These are phyloP conservation scores for Acanthamoeba triangularis DNA, from an alignment of 208 protist genomes.

Conservation along the genomic window DNA sequence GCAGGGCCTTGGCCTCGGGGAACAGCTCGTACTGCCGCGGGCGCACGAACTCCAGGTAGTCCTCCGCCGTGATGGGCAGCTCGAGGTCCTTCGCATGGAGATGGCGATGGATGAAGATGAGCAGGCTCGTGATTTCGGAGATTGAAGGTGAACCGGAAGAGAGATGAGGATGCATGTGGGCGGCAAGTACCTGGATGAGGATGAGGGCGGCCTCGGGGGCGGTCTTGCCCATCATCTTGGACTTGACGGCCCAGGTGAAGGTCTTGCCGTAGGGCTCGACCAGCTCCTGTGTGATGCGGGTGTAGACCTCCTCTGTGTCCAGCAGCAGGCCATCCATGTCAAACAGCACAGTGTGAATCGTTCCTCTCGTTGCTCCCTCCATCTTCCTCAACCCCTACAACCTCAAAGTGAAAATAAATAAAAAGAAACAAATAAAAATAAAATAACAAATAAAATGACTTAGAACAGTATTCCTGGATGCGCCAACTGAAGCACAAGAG, in stretches of 20 bases:
- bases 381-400: neutral
- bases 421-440: no score
- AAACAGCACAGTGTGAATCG: conserved; percentile 67
- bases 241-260: neutral
- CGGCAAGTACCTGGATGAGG: neutral
- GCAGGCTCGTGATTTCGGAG: neutral
- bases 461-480: no score
- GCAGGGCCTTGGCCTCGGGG: neutral
- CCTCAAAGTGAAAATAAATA: no score
- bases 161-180: neutral
- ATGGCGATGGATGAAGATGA: no score
- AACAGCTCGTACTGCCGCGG: conserved; percentile 25
- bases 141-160: neutral
- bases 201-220: neutral
- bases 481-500: no score
- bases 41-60: conserved; percentile 10
- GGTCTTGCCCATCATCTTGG: conserved; percentile 29
- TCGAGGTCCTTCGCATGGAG: neutral
- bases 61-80: conserved; percentile 34
- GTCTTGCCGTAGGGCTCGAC: neutral
- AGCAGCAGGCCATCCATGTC: conserved; percentile 78
- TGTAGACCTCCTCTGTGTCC: conserved; percentile 66
- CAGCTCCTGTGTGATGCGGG: conserved; percentile 17
- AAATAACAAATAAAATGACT: no score
- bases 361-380: neutral